Evolutionary conservation across 345 rosid genomes (phyloP).

Genomic region (Crucihimalaya himalaica): DNA sequence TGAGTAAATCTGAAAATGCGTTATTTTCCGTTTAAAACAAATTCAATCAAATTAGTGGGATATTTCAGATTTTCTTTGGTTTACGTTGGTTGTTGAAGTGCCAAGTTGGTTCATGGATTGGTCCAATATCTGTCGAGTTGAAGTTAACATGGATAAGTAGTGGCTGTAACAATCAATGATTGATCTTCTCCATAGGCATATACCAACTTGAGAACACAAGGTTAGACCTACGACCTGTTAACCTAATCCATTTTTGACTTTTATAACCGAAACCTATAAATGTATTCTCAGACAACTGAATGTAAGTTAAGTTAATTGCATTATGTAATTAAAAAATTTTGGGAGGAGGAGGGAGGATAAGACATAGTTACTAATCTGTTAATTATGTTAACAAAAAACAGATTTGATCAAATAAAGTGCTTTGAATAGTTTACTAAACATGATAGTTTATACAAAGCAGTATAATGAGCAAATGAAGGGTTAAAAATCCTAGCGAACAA

Average conservation of each 20-base stretch:
- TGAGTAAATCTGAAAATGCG: background rate
- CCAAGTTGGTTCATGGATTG: conserved; percentile 37
- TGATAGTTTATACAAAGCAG: background rate
- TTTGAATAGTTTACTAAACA: background rate
- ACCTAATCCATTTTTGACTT: conserved; percentile 1
- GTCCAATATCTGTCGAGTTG: conserved; percentile 31
- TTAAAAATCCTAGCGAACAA: background rate
- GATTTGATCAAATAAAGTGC: background rate
- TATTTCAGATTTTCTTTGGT: background rate
- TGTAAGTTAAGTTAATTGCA: too few species aligned
- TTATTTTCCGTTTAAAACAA: background rate
- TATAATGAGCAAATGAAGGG: background rate
- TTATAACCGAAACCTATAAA: background rate
- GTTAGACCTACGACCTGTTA: conserved; percentile 21
- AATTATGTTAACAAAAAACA: background rate
- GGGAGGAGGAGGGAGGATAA: too few species aligned
- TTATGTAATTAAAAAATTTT: too few species aligned
- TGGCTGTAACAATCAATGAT: conserved; percentile 31
- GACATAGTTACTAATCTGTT: background rate
- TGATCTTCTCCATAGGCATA: conserved; percentile 14
- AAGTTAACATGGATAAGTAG: conserved; percentile 27
- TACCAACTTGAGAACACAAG: conserved; percentile 25
- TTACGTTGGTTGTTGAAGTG: conserved; percentile 21
- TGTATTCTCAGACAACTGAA: too few species aligned
- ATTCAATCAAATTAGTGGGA: background rate